phyloP scores from a whole-genome alignment of 495 filamentous ascomycete species.

The Trypethelium eluteriae region DNA sequence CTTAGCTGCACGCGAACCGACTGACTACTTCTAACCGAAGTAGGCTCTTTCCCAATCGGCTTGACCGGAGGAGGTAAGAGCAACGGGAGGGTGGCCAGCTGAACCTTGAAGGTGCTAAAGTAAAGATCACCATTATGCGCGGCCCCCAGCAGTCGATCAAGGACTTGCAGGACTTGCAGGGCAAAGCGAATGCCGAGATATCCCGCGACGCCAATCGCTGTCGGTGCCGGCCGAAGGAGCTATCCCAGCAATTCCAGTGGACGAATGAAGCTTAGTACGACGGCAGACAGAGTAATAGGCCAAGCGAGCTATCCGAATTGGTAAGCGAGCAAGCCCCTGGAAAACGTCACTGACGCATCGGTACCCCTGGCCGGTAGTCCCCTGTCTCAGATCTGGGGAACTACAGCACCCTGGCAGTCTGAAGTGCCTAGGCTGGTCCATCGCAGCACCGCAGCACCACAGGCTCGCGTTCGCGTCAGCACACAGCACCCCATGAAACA shows the following conservation, averaged over 20 bases:
- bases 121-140: background rate
- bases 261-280: background rate
- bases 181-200: background rate
- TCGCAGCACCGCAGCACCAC: too few species aligned
- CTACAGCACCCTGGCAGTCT: too few species aligned
- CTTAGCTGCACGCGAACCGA: background rate
- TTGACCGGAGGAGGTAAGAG: background rate
- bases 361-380: background rate
- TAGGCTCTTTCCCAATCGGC: background rate
- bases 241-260: too few species aligned
- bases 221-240: background rate
- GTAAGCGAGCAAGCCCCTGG: background rate
- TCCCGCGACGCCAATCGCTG: background rate
- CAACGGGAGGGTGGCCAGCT: background rate
- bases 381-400: conserved; percentile 1
- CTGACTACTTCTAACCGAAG: background rate
- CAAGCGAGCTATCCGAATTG: background rate
- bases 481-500: too few species aligned
- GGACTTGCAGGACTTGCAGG: background rate
- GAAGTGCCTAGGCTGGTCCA: too few species aligned
- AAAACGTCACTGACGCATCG: background rate
- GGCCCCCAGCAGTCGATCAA: background rate
- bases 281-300: background rate
- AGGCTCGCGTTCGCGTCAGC: too few species aligned
- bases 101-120: background rate